These are phyloP conservation scores for Leptodermis oblonga DNA, from an alignment of 257 asterid genomes.

Conservation along the genomic window DNA sequence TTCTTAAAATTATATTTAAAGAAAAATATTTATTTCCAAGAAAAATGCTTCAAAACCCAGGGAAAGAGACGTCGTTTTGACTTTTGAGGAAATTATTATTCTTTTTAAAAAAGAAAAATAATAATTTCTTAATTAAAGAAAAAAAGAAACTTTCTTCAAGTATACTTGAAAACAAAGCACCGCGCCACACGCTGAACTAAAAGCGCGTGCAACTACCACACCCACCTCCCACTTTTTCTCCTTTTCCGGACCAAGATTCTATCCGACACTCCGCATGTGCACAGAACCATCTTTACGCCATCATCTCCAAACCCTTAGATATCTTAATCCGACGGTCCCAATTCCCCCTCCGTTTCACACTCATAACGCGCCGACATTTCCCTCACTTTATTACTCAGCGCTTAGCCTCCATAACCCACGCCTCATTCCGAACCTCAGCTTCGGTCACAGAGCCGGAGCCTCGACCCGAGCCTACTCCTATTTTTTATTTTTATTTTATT, in stretches of 20 bases:
- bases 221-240: neutral
- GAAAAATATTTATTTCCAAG: neutral
- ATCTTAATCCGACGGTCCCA: slow-evolving; percentile 31
- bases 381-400: slow-evolving; percentile 5
- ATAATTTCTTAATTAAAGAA: too few relatives aligned
- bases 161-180: neutral
- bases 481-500: neutral
- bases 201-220: slow-evolving; percentile 25
- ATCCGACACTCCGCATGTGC: slow-evolving; percentile 9
- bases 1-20: too few relatives aligned
- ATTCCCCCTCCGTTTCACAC: slow-evolving; percentile 1
- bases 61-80: neutral
- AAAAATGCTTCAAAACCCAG: neutral
- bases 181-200: slow-evolving; percentile 22
- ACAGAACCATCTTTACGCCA: slow-evolving; percentile 5
- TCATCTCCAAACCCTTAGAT: slow-evolving; percentile 21
- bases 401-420: slow-evolving; percentile 25
- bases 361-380: slow-evolving; percentile 26
- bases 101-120: too few relatives aligned
- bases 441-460: slow-evolving; percentile 27
- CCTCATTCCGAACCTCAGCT: slow-evolving; percentile 34
- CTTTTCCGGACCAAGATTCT: neutral
- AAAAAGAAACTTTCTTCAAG: neutral
- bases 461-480: slow-evolving; percentile 18
- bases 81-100: neutral